Base-by-base conservation (phyloP, 192 early-diverging fungal genomes). In the Podochytrium sp. region DNA sequence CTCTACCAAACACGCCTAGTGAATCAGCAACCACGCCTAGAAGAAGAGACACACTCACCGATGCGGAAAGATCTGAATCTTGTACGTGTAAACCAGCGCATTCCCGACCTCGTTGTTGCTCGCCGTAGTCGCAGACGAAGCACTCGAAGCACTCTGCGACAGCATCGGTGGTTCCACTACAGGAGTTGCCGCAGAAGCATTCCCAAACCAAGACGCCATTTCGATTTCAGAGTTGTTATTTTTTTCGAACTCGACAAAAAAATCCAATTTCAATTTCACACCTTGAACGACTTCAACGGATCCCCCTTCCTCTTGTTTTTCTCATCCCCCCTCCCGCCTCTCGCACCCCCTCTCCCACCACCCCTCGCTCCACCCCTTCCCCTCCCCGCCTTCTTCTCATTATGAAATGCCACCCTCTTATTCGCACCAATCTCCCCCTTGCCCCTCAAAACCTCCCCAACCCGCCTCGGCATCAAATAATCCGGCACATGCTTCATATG, bases 401-500 rank as follows among this genome's bases (percentile, higher is more conserved):
- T 73, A 27, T 67, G 65, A 55, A 83, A 83, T 3, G 81, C 78
- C 10, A 83, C 76, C 39, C 76, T 20, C 65, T 67, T 34, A 29
- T 64, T 49, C 43, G 35, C 34, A 38, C 39, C 56, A 1, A 65
- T 59, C 6, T 18, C 34, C 30, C 64, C 55, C 27, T 66, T 38
- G 12, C 69, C 68, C 25, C 49, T 67, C 25, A 47, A 6, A 6
- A n/a, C 35, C 43, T 29, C 60, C 52, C 61, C 61, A n/a, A 18
- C 52, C 65, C 47, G 20, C 64, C 91, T 93, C 41, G 97, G 97
- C 80, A 95, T 89, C 77, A 99, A 80, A 80, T 99, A 99, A 41
- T 90, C 84, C 7, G 97, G 97, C 16, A 98, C 89, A 73, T 96
- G 92, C 82, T 93, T 94, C 89, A 99, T 88, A 71, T 99, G 96